These are phyloP conservation scores for Kuraishia ogatae DNA, from an alignment of 805 yeast species.

Conservation along the genomic window DNA sequence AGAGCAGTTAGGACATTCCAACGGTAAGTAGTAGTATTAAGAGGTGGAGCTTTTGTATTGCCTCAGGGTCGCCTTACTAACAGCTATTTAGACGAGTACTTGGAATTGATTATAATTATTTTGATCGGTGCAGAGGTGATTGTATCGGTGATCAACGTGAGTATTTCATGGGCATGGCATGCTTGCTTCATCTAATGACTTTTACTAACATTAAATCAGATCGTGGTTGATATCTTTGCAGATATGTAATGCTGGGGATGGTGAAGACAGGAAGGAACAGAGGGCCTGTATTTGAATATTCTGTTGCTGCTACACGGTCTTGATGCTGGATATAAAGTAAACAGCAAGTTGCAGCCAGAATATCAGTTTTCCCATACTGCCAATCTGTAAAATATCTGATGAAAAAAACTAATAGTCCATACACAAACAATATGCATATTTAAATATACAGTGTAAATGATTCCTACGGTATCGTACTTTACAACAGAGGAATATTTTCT, in stretches of 20 bases:
- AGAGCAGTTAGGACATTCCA: conserved; percentile 93
- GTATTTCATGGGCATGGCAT: conserved; percentile 2
- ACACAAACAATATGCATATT: no score
- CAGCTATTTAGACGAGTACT: conserved; percentile 49
- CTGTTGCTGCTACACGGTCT: no score
- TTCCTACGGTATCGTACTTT: background rate
- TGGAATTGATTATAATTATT: conserved; percentile 85
- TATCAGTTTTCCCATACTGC: no score
- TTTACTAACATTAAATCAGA: conserved; percentile 5
- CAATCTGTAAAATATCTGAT: no score
- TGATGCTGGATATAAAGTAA: no score
- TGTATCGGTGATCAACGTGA: conserved; percentile 77
- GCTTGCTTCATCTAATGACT: background rate
- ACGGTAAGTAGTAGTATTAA: conserved; percentile 30
- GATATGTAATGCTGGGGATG: background rate
- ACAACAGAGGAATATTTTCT: background rate
- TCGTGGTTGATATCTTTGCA: conserved; percentile 24
- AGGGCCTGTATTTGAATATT: background rate
- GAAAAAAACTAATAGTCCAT: no score
- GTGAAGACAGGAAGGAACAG: background rate
- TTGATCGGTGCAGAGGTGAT: conserved; percentile 88
- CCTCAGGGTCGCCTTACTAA: background rate
- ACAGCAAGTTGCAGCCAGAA: background rate
- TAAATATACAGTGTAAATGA: no score
- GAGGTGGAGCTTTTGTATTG: background rate